phyloP scores from a whole-genome alignment of 2,329 filamentous ascomycete genomes.

The Paecilomyces formosus region DNA sequence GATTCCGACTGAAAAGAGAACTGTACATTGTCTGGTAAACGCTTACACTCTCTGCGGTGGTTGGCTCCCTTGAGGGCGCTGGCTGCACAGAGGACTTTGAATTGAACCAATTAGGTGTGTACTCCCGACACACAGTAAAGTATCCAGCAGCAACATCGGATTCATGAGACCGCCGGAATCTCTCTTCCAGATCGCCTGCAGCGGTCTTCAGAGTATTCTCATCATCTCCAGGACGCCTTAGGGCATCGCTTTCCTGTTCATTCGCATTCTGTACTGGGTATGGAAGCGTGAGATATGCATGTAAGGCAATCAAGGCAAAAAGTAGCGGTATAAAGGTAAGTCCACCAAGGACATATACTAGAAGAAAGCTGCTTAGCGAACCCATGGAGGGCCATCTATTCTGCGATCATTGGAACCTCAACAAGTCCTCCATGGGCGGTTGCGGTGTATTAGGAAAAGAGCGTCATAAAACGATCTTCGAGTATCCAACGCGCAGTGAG shows the following conservation, averaged over 20 bases:
- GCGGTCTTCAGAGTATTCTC: conserved; percentile 55
- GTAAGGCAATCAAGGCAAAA: conserved; percentile 52
- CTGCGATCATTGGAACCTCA: not conserved
- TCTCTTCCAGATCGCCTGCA: conserved; percentile 52
- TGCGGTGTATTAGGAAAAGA: not conserved
- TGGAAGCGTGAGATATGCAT: conserved; percentile 64
- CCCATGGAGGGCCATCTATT: conserved; percentile 23
- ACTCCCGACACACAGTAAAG: conserved; percentile 92
- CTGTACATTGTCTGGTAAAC: conserved; percentile 98
- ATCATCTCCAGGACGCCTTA: conserved; percentile 57
- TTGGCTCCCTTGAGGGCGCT: conserved; percentile 70
- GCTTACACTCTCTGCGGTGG: conserved; percentile 75
- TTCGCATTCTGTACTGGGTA: conserved; percentile 2
- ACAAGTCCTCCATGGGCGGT: not conserved
- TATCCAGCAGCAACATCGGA: conserved; percentile 80
- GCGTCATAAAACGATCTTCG: not conserved
- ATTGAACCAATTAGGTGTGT: conserved; percentile 83
- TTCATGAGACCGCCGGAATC: conserved; percentile 56
- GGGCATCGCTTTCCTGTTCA: conserved; percentile 2
- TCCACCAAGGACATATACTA: conserved; percentile 77
- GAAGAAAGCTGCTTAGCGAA: conserved; percentile 51
- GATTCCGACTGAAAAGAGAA: conserved; percentile 83
- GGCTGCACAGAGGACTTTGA: conserved; percentile 83
- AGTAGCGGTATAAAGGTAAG: conserved; percentile 78
- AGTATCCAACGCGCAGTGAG: not conserved